Percentiles rank a stretch among this genome's conserved stretches.
Conservation (phyloP, 2,329 filamentous ascomycete genomes). For the Westerdykella aurantiaca region DNA sequence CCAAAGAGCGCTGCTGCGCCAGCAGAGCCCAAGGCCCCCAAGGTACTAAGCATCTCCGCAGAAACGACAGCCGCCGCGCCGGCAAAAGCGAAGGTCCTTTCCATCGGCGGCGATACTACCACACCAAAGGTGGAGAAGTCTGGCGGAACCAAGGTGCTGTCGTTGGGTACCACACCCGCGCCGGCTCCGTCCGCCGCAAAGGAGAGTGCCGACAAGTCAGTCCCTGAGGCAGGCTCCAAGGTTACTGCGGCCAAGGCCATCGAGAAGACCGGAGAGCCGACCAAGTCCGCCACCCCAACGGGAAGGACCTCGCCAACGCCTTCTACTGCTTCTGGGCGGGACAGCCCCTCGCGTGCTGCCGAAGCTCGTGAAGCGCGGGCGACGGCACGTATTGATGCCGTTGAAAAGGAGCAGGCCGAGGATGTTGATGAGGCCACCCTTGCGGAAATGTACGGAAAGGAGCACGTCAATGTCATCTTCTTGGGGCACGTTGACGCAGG, state of each 20-base stretch:
- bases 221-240: conserved; percentile 69
- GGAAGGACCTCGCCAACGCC: conserved; percentile 76
- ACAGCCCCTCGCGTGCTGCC: conserved; percentile 64
- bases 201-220: conserved; percentile 39
- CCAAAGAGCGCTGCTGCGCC: conserved; percentile 42
- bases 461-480: conserved; percentile 91
- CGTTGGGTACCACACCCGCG: conserved; percentile 54
- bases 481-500: conserved; percentile 97
- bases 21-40: conserved; percentile 45
- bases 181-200: conserved; percentile 48
- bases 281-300: conserved; percentile 44
- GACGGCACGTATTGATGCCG: conserved; percentile 67
- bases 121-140: conserved; percentile 51
- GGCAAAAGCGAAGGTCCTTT: conserved; percentile 60
- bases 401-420: conserved; percentile 73
- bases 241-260: conserved; percentile 83
- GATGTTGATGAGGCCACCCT: conserved; percentile 78
- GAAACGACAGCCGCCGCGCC: conserved; percentile 41
- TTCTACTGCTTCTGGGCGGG: conserved; percentile 64
- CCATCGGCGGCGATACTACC: conserved; percentile 51
- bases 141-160: conserved; percentile 63
- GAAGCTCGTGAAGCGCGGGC: conserved; percentile 46
- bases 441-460: conserved; percentile 94
- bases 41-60: conserved; percentile 52
- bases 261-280: conserved; percentile 75